Evolutionary conservation across 257 asterid species (phyloP).

Genomic region (Thymus quinquecostatus): DNA sequence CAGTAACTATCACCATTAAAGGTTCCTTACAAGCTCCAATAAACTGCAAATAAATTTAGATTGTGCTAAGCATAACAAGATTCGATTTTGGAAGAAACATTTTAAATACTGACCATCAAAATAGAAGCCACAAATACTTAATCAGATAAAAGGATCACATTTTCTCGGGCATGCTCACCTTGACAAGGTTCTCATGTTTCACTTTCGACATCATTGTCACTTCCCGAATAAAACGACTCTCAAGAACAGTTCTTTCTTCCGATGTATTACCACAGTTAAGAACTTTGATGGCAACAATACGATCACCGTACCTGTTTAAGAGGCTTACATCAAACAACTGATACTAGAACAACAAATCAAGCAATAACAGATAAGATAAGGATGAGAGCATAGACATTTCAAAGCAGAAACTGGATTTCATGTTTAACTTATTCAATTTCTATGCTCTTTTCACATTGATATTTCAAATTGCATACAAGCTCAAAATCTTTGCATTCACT

Average conservation of each 20-base stretch:
- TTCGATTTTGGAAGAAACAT: neutral
- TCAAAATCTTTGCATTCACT: neutral
- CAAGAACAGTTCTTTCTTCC: slow-evolving; percentile 71
- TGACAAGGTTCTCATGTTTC: slow-evolving; percentile 90
- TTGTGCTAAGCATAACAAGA: neutral
- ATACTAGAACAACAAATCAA: neutral
- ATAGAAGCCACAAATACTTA: neutral
- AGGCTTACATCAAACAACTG: slow-evolving; percentile 3
- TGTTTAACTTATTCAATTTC: neutral
- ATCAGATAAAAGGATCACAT: neutral
- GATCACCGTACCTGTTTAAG: slow-evolving; percentile 70
- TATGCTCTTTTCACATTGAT: slow-evolving; percentile 2
- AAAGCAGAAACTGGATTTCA: neutral
- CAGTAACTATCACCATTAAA: slow-evolving; percentile 93
- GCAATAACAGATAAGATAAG: too few species aligned
- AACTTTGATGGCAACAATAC: slow-evolving; percentile 90
- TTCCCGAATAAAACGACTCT: slow-evolving; percentile 87
- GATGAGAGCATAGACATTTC: neutral
- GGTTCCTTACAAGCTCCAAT: slow-evolving; percentile 99
- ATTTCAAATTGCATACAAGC: slow-evolving; percentile 24
- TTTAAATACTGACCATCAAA: neutral
- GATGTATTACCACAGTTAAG: slow-evolving; percentile 74
- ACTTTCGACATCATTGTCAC: slow-evolving; percentile 94
- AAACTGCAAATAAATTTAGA: slow-evolving; percentile 57
- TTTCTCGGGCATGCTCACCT: slow-evolving; percentile 49